Base-by-base conservation (phyloP, 1,139 yeast genomes). In the Fermentozyma sake region DNA sequence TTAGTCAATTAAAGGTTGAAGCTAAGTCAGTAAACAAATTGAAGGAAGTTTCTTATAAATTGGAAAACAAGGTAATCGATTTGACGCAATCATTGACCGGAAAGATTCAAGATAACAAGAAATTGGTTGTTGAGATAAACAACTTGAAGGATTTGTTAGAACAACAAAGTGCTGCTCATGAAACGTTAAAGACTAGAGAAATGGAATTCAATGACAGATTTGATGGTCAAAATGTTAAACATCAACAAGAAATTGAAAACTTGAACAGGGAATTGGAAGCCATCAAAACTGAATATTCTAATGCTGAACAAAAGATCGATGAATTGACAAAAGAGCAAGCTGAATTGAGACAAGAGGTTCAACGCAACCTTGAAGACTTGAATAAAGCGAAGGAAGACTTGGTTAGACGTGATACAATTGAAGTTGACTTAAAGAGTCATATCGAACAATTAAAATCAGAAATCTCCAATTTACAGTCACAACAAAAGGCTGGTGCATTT, bases 11-110 rank as follows among this genome's bases (percentile, higher is more conserved):
- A 51, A 82, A 76, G 52, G 72, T 69, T 16, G 97, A 91, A 42
- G 96, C 96, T 21, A 86, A 86, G 53, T 85, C 95, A 13, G 95
- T 86, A 26, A 81, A 79, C 51, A 94, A 82, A 50, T 72, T 85
- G 65, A 78, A 85, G 57, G 96, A 91, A 53, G 95, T 86, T 21
- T 86, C 94, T 46, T 91, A 86, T 60, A 79, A 83, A 52, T 72
- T 91, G 48, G 98, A 93, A 56, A 91, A 89, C 58, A 91, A 91
- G 68, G 97, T 93, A 14, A 87, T 91, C 40, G 95, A 89, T 55
- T 74, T 93, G 41, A 87, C 96, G 1, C 95, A 89, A 53, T 75
- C 80, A 7, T 68, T 89, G 41, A 77, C 95, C 1, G 58, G 79
- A 15, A 82, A 83, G 57, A 77, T 80, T 22, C 82, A 76, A 45